A percentile compares a stretch with the other conserved stretches of the same genome.
These are phyloP conservation scores for Diplodia seriata DNA, from an alignment of 2,329 filamentous ascomycete species.

Conservation along the genomic window DNA sequence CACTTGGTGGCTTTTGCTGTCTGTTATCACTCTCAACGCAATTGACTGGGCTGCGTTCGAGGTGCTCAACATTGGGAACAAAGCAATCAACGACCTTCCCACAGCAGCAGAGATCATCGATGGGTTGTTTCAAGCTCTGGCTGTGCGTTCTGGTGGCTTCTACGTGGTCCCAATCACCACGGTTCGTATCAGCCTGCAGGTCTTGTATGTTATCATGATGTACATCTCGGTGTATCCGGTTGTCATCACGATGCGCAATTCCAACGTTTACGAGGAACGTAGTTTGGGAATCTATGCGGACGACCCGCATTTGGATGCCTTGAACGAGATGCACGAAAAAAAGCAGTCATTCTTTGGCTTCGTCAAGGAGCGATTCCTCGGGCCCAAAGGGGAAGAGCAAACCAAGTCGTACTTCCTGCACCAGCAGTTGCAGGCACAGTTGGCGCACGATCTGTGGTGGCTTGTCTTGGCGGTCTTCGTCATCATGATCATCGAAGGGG, in stretches of 20 bases:
- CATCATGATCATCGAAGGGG: conserved; percentile 54
- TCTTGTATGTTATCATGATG: conserved; percentile 70
- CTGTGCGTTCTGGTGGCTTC: conserved; percentile 58
- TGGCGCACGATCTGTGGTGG: conserved; percentile 57
- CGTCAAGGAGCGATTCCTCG: conserved; percentile 30
- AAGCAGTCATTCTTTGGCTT: conserved; percentile 34
- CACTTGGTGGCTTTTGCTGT: conserved; percentile 64
- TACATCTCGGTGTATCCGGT: conserved; percentile 69
- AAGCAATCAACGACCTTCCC: conserved; percentile 56
- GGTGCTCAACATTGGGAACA: conserved; percentile 63
- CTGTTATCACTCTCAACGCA: conserved; percentile 60
- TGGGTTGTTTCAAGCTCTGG: conserved; percentile 65
- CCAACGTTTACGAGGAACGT: conserved; percentile 66
- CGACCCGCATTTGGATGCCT: conserved; percentile 38
- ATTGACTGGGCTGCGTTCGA: conserved; percentile 61
- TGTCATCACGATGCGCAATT: conserved; percentile 66
- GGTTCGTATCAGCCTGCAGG: conserved; percentile 63
- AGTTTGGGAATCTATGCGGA: conserved; percentile 65
- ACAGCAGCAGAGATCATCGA: conserved; percentile 59
- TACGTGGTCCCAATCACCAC: conserved; percentile 58
- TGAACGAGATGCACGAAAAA: background rate
- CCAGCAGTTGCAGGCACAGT: conserved; percentile 55
- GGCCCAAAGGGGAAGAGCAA: conserved; percentile 34
- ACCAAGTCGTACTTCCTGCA: conserved; percentile 49
- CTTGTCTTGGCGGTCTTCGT: conserved; percentile 54